Evolutionary conservation across 345 rosid genomes (phyloP).

Genomic region (Hypericum perforatum): DNA sequence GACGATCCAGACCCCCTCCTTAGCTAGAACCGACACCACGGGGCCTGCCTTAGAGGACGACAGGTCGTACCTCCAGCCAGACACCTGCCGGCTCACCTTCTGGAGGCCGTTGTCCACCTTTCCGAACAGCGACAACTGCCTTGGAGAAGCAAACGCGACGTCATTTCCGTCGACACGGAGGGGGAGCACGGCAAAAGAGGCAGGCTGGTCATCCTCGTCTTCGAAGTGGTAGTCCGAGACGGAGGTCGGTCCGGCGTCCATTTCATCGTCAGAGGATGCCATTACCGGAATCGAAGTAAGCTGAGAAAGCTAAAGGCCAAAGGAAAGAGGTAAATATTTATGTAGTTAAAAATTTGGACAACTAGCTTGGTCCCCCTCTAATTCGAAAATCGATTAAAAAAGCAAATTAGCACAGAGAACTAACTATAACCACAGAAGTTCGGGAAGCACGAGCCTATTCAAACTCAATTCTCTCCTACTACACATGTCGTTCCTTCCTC

Average conservation of each 20-base stretch:
- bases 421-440: no score
- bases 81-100: conserved; percentile 44
- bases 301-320: no score
- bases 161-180: no score
- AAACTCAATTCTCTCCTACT: no score
- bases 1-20: conserved; percentile 52
- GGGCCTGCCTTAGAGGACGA: conserved; percentile 23
- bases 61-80: conserved; percentile 73
- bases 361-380: no score
- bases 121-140: conserved; percentile 46
- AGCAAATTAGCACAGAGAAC: no score
- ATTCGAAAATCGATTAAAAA: no score
- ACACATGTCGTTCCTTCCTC: no score
- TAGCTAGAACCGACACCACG: conserved; percentile 53
- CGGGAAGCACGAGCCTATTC: no score
- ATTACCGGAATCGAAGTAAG: conserved; percentile 9
- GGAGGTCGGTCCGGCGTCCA: conserved; percentile 28
- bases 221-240: conserved; percentile 56
- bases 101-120: conserved; percentile 46
- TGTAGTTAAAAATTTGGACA: no score
- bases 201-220: conserved; percentile 40
- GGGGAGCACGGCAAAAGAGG: conserved; percentile 58
- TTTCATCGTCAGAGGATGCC: conserved; percentile 73
- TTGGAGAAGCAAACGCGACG: no score
- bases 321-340: no score